These are phyloP conservation scores for Lipomyces lipofer DNA, from an alignment of 805 yeast species.

Conservation along the genomic window DNA sequence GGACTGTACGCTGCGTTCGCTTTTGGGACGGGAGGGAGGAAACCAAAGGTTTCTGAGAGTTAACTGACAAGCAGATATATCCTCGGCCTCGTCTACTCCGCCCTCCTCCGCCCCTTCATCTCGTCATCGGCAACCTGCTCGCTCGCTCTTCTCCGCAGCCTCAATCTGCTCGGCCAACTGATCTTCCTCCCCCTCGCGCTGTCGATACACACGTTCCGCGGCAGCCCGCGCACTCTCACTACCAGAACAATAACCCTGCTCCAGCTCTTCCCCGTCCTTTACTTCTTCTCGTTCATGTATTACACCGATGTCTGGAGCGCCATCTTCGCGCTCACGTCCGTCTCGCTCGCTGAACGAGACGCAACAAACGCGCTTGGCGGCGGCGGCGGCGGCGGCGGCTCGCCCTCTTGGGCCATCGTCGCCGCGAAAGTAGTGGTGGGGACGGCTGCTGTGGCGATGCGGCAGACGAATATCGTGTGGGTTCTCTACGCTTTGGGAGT, in stretches of 20 bases:
- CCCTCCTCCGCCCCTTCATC: slow-evolving; percentile 5
- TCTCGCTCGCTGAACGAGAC: slow-evolving; percentile 34
- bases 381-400: not conserved
- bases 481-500: slow-evolving; percentile 35
- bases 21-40: slow-evolving; percentile 32
- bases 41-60: slow-evolving; percentile 3
- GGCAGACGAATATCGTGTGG: slow-evolving; percentile 95
- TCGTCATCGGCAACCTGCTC: slow-evolving; percentile 33
- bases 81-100: slow-evolving; percentile 2
- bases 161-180: slow-evolving; percentile 69
- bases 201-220: not conserved
- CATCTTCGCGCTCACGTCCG: slow-evolving; percentile 58
- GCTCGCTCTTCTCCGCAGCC: slow-evolving; percentile 47
- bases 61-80: slow-evolving; percentile 8
- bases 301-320: slow-evolving; percentile 96
- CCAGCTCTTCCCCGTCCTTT: slow-evolving; percentile 63
- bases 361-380: slow-evolving; percentile 8
- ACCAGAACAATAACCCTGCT: slow-evolving; percentile 5
- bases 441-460: slow-evolving; percentile 63
- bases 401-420: not conserved
- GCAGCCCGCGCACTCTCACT: not conserved
- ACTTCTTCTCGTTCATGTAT: slow-evolving; percentile 72
- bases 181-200: slow-evolving; percentile 49
- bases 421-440: slow-evolving; percentile 1
- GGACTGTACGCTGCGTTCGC: slow-evolving; percentile 63